phyloP scores from a whole-genome alignment of 768 basidiomycete species.

The Candolleomyces eurysporus region DNA sequence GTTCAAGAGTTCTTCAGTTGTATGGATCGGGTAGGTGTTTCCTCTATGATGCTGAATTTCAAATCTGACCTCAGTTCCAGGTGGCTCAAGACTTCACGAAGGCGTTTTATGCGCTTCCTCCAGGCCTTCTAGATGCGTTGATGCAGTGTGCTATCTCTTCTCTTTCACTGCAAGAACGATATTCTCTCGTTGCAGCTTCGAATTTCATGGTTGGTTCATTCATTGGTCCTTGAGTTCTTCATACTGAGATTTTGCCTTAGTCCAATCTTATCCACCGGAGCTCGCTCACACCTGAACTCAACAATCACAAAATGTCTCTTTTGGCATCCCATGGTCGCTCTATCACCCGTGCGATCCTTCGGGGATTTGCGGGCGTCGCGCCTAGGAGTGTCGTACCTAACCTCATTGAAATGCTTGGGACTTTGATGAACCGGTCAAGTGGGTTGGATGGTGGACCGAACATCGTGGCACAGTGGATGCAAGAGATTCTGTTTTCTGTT shows the following conservation, averaged over 20 bases:
- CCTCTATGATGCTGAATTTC: background rate
- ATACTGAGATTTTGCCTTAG: constrained; percentile 29
- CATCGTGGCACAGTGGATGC: constrained; percentile 62
- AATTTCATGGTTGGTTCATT: constrained; percentile 69
- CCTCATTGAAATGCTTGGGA: constrained; percentile 77
- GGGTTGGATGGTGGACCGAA: constrained; percentile 28
- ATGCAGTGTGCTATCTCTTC: constrained; percentile 68
- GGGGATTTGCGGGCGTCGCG: constrained; percentile 80
- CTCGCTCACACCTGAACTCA: constrained; percentile 59
- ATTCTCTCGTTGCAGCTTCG: constrained; percentile 79
- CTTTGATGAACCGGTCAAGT: constrained; percentile 52
- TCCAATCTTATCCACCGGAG: constrained; percentile 65
- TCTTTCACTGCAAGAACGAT: constrained; percentile 76
- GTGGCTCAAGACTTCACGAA: constrained; percentile 58
- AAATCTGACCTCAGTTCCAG: constrained; percentile 24
- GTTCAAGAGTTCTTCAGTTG: constrained; percentile 87
- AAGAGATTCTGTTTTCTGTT: constrained; percentile 67
- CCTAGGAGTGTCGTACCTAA: constrained; percentile 83
- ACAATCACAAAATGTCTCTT: constrained; percentile 40
- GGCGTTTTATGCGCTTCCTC: constrained; percentile 61
- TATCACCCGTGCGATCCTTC: constrained; percentile 71
- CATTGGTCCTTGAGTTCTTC: background rate
- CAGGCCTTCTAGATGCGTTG: constrained; percentile 61
- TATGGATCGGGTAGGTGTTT: constrained; percentile 62
- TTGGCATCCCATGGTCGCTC: constrained; percentile 55